These are phyloP conservation scores for Medicago lupulina DNA, from an alignment of 306 rosid genomes.

Conservation along the genomic window DNA sequence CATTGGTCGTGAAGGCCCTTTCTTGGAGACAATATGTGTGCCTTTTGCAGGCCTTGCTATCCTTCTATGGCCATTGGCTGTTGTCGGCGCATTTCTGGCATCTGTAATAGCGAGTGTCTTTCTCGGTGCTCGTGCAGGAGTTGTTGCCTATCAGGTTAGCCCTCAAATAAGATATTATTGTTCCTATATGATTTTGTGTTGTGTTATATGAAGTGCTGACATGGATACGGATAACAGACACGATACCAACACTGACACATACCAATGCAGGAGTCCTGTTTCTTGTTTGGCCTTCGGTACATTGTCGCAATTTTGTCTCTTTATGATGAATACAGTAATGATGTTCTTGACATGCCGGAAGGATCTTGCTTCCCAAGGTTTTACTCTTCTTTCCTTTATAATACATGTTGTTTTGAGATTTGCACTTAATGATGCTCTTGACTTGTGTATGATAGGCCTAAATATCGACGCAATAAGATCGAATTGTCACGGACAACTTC, in stretches of 20 bases:
- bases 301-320: constrained; percentile 72
- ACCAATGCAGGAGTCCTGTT: constrained; percentile 73
- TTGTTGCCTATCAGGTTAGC: constrained; percentile 77
- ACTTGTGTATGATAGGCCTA: constrained; percentile 51
- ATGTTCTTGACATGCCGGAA: constrained; percentile 81
- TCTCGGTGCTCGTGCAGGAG: constrained; percentile 81
- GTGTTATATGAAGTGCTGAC: not conserved
- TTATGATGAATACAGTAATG: constrained; percentile 93
- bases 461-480: constrained; percentile 58
- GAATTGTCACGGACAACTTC: constrained; percentile 29
- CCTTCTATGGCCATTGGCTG: constrained; percentile 94
- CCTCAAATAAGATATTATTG: not conserved
- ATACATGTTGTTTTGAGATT: not conserved
- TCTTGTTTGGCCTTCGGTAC: constrained; percentile 70
- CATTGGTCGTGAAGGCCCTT: constrained; percentile 99
- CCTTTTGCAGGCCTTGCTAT: constrained; percentile 97
- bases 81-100: constrained; percentile 71
- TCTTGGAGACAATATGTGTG: constrained; percentile 96
- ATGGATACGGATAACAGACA: not conserved
- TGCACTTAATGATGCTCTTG: not conserved
- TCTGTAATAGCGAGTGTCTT: constrained; percentile 72
- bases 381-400: constrained; percentile 25
- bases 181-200: not conserved
- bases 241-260: not conserved
- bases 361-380: constrained; percentile 95